Evolutionary conservation across 805 yeast genomes (phyloP).

Genomic region (Starmera caribaea): DNA sequence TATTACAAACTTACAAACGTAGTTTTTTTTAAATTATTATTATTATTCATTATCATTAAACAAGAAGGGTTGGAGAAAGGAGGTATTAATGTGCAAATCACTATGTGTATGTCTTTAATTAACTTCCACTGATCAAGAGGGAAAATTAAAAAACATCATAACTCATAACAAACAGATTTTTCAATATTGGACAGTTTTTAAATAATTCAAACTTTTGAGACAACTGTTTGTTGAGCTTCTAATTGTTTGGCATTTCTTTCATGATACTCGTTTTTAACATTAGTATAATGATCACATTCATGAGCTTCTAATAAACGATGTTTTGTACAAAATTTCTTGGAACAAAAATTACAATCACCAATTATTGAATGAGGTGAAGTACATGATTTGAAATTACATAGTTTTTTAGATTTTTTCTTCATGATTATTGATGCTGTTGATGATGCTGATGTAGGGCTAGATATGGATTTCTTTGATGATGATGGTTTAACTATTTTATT

Average conservation of each 20-base stretch:
- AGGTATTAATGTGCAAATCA: no score
- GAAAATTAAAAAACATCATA: neutral
- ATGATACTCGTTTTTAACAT: conserved; percentile 50
- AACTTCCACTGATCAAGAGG: no score
- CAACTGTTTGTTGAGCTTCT: conserved; percentile 50
- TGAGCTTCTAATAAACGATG: conserved; percentile 58
- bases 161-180: no score
- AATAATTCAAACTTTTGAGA: conserved; percentile 37
- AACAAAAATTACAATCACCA: conserved; percentile 56
- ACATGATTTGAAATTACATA: conserved; percentile 17
- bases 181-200: no score
- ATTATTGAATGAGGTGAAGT: conserved; percentile 31
- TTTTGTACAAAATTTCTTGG: conserved; percentile 56
- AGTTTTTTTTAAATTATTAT: no score
- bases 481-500: neutral
- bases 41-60: no score
- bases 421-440: conserved; percentile 2
- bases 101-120: no score
- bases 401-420: conserved; percentile 21
- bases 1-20: no score
- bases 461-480: neutral
- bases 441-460: conserved; percentile 1
- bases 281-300: conserved; percentile 47
- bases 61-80: no score
- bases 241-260: conserved; percentile 55